phyloP scores from a whole-genome alignment of 225 moss, liverwort and hornwort genomes.

The Antitrichia curtipendula region DNA sequence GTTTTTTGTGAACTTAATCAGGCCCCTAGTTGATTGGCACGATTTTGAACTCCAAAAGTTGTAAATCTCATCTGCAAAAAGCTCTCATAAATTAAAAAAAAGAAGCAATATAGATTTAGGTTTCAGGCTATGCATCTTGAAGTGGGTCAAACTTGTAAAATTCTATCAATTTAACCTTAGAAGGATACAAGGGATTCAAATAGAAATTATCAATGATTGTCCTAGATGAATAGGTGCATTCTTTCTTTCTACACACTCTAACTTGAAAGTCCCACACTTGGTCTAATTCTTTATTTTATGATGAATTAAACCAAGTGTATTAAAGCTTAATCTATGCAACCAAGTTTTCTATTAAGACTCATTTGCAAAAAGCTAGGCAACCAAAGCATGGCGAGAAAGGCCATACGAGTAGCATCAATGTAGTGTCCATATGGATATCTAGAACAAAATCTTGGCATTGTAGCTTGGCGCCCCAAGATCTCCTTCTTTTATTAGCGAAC shows the following conservation, averaged over 20 bases:
- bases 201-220: fast-evolving
- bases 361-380: too few relatives aligned
- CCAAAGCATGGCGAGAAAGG: too few relatives aligned
- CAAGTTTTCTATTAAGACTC: too few relatives aligned
- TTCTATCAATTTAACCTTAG: fast-evolving
- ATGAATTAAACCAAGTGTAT: neutral
- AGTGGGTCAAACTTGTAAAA: neutral
- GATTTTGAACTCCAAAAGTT: neutral
- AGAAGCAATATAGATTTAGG: neutral
- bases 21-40: neutral
- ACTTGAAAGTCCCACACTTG: too few relatives aligned
- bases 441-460: neutral
- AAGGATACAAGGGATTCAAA: too few relatives aligned
- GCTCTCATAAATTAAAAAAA: neutral
- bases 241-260: neutral
- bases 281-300: neutral
- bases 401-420: too few relatives aligned
- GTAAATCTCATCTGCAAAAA: too few relatives aligned
- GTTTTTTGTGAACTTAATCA: neutral
- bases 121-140: fast-evolving
- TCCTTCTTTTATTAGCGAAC: neutral
- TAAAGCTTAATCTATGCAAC: neutral
- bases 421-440: too few relatives aligned
- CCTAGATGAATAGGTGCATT: neutral
- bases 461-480: neutral